phyloP scores from a whole-genome alignment of 1,284 basidiomycete genomes.

The Pulveroboletus sp. region DNA sequence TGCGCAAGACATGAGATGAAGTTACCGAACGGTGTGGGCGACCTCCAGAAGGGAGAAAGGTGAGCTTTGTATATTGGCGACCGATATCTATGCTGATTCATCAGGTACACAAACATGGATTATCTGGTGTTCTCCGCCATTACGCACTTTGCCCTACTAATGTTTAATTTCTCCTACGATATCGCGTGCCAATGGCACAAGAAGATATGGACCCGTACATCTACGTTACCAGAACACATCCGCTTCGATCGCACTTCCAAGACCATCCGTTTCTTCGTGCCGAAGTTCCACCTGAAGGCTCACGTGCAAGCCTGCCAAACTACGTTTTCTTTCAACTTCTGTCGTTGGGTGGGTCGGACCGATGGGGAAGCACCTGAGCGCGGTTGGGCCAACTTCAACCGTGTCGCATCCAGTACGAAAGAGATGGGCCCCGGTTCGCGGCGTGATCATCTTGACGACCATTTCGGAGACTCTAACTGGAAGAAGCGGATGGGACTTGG shows the following conservation, averaged over 20 bases:
- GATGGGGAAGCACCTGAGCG: neutral
- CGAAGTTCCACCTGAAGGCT: neutral
- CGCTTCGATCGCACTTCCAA: neutral
- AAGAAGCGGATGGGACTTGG: neutral
- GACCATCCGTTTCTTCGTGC: neutral
- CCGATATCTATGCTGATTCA: too few relatives aligned
- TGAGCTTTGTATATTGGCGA: too few relatives aligned
- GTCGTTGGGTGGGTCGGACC: neutral
- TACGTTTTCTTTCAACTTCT: neutral
- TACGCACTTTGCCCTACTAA: neutral
- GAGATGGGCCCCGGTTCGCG: neutral
- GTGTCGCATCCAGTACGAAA: too few relatives aligned
- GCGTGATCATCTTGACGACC: neutral
- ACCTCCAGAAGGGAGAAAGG: too few relatives aligned
- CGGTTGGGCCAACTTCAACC: neutral
- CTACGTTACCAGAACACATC: neutral
- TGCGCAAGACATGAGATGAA: too few relatives aligned
- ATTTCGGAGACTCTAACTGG: slow-evolving; percentile 4
- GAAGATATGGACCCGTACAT: neutral
- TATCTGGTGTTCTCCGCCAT: too few relatives aligned
- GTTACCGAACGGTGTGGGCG: too few relatives aligned
- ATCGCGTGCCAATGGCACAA: neutral
- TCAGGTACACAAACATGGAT: too few relatives aligned
- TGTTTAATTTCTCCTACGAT: neutral
- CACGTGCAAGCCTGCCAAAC: slow-evolving; percentile 3